phyloP scores from a whole-genome alignment of 148 eudicot genomes.

The Fallopia convolvulus region DNA sequence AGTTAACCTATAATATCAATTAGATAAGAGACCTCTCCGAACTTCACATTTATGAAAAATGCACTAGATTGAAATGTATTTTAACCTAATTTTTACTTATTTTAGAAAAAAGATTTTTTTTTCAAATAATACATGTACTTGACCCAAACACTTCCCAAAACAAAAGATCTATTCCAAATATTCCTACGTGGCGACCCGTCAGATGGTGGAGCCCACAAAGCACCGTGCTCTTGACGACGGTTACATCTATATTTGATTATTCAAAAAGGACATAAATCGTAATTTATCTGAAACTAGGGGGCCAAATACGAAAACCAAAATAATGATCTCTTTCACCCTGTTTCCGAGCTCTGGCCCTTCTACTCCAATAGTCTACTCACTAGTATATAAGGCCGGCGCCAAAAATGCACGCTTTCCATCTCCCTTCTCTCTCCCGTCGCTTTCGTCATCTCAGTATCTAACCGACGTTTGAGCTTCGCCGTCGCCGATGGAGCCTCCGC shows the following conservation, averaged over 20 bases:
- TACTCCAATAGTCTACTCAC: not conserved
- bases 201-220: not conserved
- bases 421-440: not conserved
- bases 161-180: not conserved
- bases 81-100: too few relatives aligned
- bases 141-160: not conserved
- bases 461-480: conserved; percentile 8
- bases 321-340: not conserved
- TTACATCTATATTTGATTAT: not conserved
- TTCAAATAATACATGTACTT: too few relatives aligned
- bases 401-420: conserved; percentile 7
- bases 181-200: not conserved
- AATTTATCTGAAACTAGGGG: not conserved
- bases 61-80: too few relatives aligned
- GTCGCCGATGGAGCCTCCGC: conserved; percentile 36
- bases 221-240: conserved; percentile 4
- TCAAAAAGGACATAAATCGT: not conserved
- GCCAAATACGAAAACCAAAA: not conserved
- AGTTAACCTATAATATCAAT: too few relatives aligned
- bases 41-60: too few relatives aligned
- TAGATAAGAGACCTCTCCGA: too few relatives aligned
- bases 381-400: conserved; percentile 7
- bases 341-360: conserved; percentile 1
- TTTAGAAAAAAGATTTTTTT: too few relatives aligned
- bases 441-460: not conserved